These are phyloP conservation scores for Botrytis galanthina DNA, from an alignment of 2,329 filamentous ascomycete species.

Conservation along the genomic window DNA sequence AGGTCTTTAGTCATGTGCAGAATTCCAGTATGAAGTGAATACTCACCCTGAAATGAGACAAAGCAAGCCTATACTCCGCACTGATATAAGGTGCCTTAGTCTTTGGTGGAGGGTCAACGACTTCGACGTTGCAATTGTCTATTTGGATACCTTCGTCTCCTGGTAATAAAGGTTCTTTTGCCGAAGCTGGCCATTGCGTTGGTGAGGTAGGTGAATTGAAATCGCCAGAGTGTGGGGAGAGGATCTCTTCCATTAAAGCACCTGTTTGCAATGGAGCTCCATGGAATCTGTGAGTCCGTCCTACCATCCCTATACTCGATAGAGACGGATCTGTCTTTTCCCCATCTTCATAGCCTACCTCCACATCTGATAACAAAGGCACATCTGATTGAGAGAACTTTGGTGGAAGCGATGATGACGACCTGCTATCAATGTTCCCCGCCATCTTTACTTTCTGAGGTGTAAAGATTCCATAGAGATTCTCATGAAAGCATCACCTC, in stretches of 20 bases:
- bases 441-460: constrained; percentile 10
- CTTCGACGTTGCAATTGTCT: background rate
- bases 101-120: background rate
- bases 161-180: constrained; percentile 13
- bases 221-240: background rate
- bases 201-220: constrained; percentile 2
- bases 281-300: background rate
- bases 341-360: background rate
- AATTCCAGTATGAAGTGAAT: background rate
- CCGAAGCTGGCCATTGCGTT: constrained; percentile 1
- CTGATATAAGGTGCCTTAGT: background rate
- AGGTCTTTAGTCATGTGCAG: background rate
- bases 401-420: background rate
- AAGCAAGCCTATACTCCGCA: constrained; percentile 8
- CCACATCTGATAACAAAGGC: constrained; percentile 5
- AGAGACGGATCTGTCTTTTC: background rate
- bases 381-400: background rate
- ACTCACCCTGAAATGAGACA: constrained; percentile 14
- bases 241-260: constrained; percentile 2
- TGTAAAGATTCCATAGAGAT: background rate
- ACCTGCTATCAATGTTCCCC: background rate
- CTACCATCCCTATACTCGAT: background rate
- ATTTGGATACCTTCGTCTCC: background rate
- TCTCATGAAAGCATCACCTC: background rate
- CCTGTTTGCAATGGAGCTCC: constrained; percentile 3